Evolutionary conservation across 1,284 basidiomycete species (phyloP).

Genomic region (Caloboletus firmus): DNA sequence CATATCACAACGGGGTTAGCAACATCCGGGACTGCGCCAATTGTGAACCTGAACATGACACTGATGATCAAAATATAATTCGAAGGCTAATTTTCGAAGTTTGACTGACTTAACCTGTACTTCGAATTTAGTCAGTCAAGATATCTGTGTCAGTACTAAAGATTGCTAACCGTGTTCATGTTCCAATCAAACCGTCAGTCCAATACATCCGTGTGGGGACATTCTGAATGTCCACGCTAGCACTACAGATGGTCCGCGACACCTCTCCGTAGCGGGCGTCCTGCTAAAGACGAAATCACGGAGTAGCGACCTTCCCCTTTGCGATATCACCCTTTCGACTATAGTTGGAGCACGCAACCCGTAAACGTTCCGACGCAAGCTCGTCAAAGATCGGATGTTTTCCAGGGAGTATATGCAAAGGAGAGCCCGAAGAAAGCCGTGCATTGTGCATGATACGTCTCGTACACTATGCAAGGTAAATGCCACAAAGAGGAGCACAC

Average conservation of each 20-base stretch:
- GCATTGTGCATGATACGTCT: conserved; percentile 48
- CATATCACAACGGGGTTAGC: too few relatives aligned
- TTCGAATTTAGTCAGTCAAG: too few relatives aligned
- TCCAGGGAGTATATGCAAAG: conserved; percentile 54
- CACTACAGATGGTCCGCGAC: too few relatives aligned
- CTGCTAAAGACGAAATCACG: conserved; percentile 10
- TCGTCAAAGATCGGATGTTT: conserved; percentile 59
- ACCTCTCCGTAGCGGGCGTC: background rate
- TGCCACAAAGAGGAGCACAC: conserved; percentile 48
- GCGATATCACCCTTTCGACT: conserved; percentile 35
- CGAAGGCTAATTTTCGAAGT: too few relatives aligned
- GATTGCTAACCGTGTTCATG: too few relatives aligned
- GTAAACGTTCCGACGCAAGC: conserved; percentile 69
- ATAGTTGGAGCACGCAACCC: conserved; percentile 51
- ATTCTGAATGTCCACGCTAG: too few relatives aligned
- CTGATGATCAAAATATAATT: too few relatives aligned
- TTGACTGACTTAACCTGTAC: too few relatives aligned
- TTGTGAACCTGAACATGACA: too few relatives aligned
- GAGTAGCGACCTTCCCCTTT: conserved; percentile 33
- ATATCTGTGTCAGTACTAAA: too few relatives aligned
- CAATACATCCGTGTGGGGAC: background rate
- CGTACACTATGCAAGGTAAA: conserved; percentile 49
- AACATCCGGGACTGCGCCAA: too few relatives aligned
- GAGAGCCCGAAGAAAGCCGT: conserved; percentile 40
- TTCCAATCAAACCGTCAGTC: background rate